phyloP scores from a whole-genome alignment of 1,139 yeast species.

The Yamadazyma membranifaciens region DNA sequence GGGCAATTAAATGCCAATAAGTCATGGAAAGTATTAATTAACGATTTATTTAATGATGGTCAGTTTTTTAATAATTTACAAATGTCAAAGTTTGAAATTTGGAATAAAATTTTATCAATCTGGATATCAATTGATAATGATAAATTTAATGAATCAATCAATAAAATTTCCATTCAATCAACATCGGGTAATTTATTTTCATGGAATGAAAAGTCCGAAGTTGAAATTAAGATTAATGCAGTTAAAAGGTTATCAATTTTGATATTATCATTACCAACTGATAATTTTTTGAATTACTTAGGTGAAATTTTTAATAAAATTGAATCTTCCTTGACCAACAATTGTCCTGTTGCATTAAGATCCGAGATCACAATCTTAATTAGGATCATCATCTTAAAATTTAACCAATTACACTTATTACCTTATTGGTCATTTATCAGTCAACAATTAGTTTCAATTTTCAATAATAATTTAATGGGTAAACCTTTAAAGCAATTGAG shows the following conservation, averaged over 20 bases:
- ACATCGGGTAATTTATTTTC: slow-evolving; percentile 61
- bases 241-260: slow-evolving; percentile 63
- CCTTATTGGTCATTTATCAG: slow-evolving; percentile 72
- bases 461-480: slow-evolving; percentile 40
- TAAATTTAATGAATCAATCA: slow-evolving; percentile 53
- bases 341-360: slow-evolving; percentile 34
- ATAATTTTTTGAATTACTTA: slow-evolving; percentile 48
- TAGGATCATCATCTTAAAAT: slow-evolving; percentile 61
- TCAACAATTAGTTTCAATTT: slow-evolving; percentile 55
- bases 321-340: slow-evolving; percentile 35
- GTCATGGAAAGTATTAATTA: slow-evolving; percentile 51
- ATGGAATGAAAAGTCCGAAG: slow-evolving; percentile 73
- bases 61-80: slow-evolving; percentile 38
- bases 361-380: slow-evolving; percentile 54
- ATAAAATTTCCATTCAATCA: slow-evolving; percentile 46
- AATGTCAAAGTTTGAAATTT: slow-evolving; percentile 26
- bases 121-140: slow-evolving; percentile 62
- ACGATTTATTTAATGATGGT: slow-evolving; percentile 52
- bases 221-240: slow-evolving; percentile 46
- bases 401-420: slow-evolving; percentile 61
- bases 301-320: slow-evolving; percentile 53
- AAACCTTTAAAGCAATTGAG: slow-evolving; percentile 29
- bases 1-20: slow-evolving; percentile 40
- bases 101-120: slow-evolving; percentile 50
- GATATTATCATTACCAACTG: slow-evolving; percentile 58